Evolutionary conservation across 345 rosid species (phyloP).

Genomic region (Ceriops zippeliana): DNA sequence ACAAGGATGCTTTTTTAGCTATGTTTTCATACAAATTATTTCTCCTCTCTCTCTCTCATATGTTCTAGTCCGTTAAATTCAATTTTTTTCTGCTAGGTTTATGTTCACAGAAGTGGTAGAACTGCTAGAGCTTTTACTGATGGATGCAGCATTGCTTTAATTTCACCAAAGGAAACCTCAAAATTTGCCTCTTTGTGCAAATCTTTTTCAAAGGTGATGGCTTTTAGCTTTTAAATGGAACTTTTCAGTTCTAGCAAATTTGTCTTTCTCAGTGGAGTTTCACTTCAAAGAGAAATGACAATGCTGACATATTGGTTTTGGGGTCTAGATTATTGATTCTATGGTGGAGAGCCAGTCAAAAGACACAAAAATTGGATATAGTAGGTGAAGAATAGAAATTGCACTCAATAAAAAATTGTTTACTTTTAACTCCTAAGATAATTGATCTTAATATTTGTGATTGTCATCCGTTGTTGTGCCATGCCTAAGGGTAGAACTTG

Average conservation of each 20-base stretch:
- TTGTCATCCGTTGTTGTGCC: neutral
- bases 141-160: slow-evolving; percentile 90
- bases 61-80: neutral
- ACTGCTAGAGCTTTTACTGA: slow-evolving; percentile 92
- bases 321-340: slow-evolving; percentile 10
- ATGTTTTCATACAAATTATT: slow-evolving; percentile 5
- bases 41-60: slow-evolving; percentile 2
- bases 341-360: neutral
- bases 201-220: slow-evolving; percentile 76
- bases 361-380: neutral
- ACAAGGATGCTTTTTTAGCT: slow-evolving; percentile 12
- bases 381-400: neutral
- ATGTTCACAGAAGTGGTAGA: slow-evolving; percentile 97
- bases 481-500: neutral
- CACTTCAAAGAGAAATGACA: neutral
- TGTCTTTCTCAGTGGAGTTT: neutral
- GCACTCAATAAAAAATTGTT: neutral
- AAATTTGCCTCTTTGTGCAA: slow-evolving; percentile 85
- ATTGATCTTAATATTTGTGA: neutral
- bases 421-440: neutral
- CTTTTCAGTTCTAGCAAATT: neutral
- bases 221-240: neutral
- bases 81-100: slow-evolving; percentile 47
- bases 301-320: neutral
- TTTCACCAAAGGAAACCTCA: slow-evolving; percentile 69